A percentile compares a stretch with the other conserved stretches of the same genome.
Evolutionary conservation across 768 basidiomycete genomes (phyloP).

Genomic region (Trametes gibbosa): DNA sequence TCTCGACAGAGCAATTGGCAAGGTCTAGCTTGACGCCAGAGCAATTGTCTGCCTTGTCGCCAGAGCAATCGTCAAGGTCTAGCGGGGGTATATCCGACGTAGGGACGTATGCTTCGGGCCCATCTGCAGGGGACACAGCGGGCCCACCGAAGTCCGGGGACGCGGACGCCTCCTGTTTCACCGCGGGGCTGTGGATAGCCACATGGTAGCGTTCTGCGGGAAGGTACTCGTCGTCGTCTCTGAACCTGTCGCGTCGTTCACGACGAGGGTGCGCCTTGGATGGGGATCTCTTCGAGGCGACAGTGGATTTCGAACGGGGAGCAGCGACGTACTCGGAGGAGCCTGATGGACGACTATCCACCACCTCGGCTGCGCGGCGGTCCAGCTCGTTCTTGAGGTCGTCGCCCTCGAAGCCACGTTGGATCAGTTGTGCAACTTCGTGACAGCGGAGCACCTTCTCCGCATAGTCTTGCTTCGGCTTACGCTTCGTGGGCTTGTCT

Average conservation of each 20-base stretch:
- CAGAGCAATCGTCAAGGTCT: slow-evolving; percentile 11
- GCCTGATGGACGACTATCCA: not conserved
- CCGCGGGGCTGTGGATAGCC: not conserved
- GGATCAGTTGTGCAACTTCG: slow-evolving; percentile 35
- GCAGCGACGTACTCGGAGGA: slow-evolving; percentile 1
- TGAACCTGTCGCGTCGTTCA: not conserved
- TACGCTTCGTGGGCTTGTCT: slow-evolving; percentile 35
- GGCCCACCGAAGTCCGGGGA: not conserved
- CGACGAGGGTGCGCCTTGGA: not conserved
- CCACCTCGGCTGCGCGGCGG: not conserved
- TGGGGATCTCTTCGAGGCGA: not conserved
- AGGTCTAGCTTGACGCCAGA: too few species aligned
- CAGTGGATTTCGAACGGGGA: not conserved
- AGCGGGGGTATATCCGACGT: slow-evolving; percentile 16
- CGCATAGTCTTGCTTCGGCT: slow-evolving; percentile 29
- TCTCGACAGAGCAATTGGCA: not conserved
- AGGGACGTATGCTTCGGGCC: slow-evolving; percentile 4
- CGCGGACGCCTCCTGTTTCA: not conserved
- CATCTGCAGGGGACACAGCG: not conserved
- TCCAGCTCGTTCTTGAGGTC: slow-evolving; percentile 25
- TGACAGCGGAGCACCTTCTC: slow-evolving; percentile 40
- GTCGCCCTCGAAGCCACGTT: slow-evolving; percentile 33
- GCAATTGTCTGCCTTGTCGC: too few species aligned
- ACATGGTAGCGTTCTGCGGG: not conserved
- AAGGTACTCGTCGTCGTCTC: slow-evolving; percentile 1